Evolutionary conservation across 2,329 filamentous ascomycete genomes (phyloP), one percentile per base, ranked within the genome.

Genomic region (Fusarium albidum): DNA sequence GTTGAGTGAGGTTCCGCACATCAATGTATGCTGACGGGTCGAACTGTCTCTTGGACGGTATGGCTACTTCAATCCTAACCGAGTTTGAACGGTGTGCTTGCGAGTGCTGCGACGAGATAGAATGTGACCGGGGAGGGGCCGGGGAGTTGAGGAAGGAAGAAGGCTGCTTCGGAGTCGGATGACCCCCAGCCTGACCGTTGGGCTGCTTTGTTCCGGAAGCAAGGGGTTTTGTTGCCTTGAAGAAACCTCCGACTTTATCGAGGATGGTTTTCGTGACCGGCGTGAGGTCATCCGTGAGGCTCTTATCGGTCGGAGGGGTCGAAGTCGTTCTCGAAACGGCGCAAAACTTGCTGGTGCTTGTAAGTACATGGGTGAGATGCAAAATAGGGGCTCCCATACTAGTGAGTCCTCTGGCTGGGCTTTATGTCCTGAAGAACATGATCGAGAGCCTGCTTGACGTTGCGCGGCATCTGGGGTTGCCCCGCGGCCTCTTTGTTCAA

Each of bases 381-480:
- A 25, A 27, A 42, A 18, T 10, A 29, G 9, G 21, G 17, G 13
- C 45, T 40, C 17, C 67, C 79, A 70, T 75, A 90, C 88, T 84
- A 91, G 66, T 88, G 77, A 9, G 89, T 88, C 58, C 90, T 77
- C 55, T 87, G 86, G n/a, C 87, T 83, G 2, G 86, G 82, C 67
- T 87, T 86, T 49, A 97, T 73, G 33, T 96, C 82, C 58, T 87
- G 85, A 51, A 91, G 84, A 26, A 97, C 79, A 70, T 94, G 87
- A 64, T 89, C 82, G 38, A 93, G 79, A 10, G 87, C 88, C 63
- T 88, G 85, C 63, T 90, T 87, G 39, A 93, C 77, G 59, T 85
- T 83, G 68, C 84, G 83, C 15, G 89, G 87, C 26, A 81, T 80
- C 35, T 82, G 80, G 40, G 80, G 77, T 18, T 83, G 75, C 56